Evolutionary conservation across 345 rosid species (phyloP).

Genomic region (Erysimum cheiranthoides): DNA sequence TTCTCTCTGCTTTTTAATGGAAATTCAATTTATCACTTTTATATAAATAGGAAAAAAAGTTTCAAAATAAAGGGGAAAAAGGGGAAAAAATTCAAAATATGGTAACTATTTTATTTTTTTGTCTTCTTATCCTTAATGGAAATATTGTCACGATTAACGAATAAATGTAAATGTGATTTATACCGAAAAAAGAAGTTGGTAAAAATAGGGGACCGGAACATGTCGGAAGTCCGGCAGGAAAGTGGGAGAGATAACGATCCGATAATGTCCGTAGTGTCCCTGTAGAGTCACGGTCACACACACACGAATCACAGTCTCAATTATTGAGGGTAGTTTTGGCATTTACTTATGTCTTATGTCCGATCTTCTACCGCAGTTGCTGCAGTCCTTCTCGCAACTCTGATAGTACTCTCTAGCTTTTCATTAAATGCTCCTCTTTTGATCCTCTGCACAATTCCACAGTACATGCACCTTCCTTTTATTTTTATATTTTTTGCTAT

Average conservation of each 20-base stretch:
- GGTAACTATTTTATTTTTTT: not conserved
- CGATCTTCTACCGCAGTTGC: conserved; percentile 35
- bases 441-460: conserved; percentile 40
- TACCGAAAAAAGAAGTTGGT: not conserved
- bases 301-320: conserved; percentile 3
- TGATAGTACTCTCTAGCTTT: conserved; percentile 36
- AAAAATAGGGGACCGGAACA: conserved; percentile 39
- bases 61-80: conserved; percentile 24
- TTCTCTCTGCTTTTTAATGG: not conserved
- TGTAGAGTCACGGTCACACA: conserved; percentile 45
- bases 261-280: conserved; percentile 39
- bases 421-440: conserved; percentile 44
- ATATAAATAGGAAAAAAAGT: not conserved
- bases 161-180: not conserved
- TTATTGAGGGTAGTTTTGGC: conserved; percentile 62
- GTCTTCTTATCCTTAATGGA: conserved; percentile 15
- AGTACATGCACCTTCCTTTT: not conserved
- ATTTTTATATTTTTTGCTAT: not conserved
- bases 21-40: not conserved
- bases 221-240: conserved; percentile 48
- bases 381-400: conserved; percentile 33
- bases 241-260: conserved; percentile 41
- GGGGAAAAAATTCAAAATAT: not conserved
- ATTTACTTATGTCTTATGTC: conserved; percentile 44
- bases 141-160: conserved; percentile 10